Evolutionary conservation across 2,329 filamentous ascomycete species (phyloP).

Genomic region (Orbilia quercus): DNA sequence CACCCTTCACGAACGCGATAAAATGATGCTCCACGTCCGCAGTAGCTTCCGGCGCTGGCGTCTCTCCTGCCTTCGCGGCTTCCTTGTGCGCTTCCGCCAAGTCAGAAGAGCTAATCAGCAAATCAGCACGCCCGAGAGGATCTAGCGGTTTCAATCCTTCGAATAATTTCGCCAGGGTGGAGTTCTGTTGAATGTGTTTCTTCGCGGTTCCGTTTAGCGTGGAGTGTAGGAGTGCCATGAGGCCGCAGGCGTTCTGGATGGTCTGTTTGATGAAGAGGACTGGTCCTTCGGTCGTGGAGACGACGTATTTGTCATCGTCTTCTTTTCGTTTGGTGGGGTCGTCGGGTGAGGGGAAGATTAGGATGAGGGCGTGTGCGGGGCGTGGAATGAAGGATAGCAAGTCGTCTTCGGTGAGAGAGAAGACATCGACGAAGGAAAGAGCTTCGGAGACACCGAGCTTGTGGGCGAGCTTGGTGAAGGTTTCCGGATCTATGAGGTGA

Average conservation of each 20-base stretch:
- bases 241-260: constrained; percentile 89
- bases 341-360: constrained; percentile 85
- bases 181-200: constrained; percentile 70
- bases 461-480: constrained; percentile 85
- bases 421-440: constrained; percentile 88
- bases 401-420: constrained; percentile 85
- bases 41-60: constrained; percentile 78
- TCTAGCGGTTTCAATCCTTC: constrained; percentile 75
- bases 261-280: constrained; percentile 96
- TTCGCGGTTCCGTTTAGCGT: constrained; percentile 79
- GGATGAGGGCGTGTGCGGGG: constrained; percentile 85
- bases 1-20: constrained; percentile 87
- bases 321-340: constrained; percentile 60
- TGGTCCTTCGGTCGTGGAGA: constrained; percentile 69
- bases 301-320: constrained; percentile 65
- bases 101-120: constrained; percentile 80
- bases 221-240: constrained; percentile 88
- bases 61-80: constrained; percentile 82
- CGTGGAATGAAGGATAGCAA: constrained; percentile 88
- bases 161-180: constrained; percentile 74
- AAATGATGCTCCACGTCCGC: constrained; percentile 93
- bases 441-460: constrained; percentile 82
- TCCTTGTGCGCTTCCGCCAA: constrained; percentile 82
- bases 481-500: constrained; percentile 72
- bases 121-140: constrained; percentile 73